Evolutionary conservation across 2,329 filamentous ascomycete species (phyloP).

Genomic region (Cryphonectria nitschkei): DNA sequence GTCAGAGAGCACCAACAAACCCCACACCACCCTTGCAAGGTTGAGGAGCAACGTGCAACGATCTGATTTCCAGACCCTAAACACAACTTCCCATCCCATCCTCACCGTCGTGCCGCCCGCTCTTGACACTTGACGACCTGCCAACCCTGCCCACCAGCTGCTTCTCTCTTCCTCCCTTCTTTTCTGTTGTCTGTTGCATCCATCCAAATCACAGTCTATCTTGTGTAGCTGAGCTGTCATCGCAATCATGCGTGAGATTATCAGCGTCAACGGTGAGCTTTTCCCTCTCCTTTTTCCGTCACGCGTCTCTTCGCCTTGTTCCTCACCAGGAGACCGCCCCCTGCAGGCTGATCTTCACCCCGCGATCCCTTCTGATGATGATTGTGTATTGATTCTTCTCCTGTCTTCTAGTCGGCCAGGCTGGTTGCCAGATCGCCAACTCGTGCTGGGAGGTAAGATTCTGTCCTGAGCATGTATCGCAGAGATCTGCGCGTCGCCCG

Average conservation of each 20-base stretch:
- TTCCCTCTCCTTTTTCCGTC: constrained; percentile 30
- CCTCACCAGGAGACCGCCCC: constrained; percentile 47
- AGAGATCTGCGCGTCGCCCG: constrained; percentile 17
- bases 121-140: constrained; percentile 32
- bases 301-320: constrained; percentile 35
- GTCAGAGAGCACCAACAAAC: constrained; percentile 10
- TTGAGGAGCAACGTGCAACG: constrained; percentile 9
- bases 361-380: constrained; percentile 17
- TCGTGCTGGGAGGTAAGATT: constrained; percentile 98
- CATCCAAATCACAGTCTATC: constrained; percentile 33
- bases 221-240: constrained; percentile 26
- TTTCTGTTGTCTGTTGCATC: constrained; percentile 40
- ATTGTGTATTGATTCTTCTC: constrained; percentile 54
- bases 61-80: constrained; percentile 14
- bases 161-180: constrained; percentile 35
- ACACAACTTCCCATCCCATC: constrained; percentile 28
- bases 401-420: constrained; percentile 85
- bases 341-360: constrained; percentile 31
- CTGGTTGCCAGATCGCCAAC: constrained; percentile 99
- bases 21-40: constrained; percentile 14
- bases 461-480: constrained; percentile 16
- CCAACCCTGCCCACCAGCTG: constrained; percentile 19
- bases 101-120: constrained; percentile 28
- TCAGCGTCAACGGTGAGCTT: constrained; percentile 93
- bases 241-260: constrained; percentile 95